Base-by-base conservation (phyloP, 495 filamentous ascomycete species). In the Zalerion maritima region DNA sequence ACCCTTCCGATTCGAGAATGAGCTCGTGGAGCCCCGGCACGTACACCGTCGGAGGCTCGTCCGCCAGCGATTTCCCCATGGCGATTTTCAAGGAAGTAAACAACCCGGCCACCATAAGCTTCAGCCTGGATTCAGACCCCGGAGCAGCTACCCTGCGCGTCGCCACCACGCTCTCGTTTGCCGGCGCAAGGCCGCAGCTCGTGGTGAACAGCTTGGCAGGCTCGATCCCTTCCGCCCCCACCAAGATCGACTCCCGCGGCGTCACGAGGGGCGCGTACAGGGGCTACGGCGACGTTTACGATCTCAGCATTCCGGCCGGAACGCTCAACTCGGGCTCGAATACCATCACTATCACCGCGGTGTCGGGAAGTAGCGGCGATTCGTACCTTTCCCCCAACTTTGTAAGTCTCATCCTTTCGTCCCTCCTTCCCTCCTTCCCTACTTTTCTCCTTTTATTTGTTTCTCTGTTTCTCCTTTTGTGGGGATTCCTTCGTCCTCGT, bases 241-340 rank as follows among this genome's bases (percentile, higher is more conserved):
- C 53, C 2, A 75, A 75, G 50, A 71, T 79, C 19, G 64, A 78
- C 40, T 68, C 60, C 7, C 60, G 73, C 1, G 74, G 74, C 10
- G 63, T 78, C 0, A 79, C 73, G 9, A 50, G 74, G 6, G 74
- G 74, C 0, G 69, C 71, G 1, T 79, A 77, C 34, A 52, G 71
- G 0, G 73, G 74, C 0, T 49, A 57, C 33, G 70, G 71, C 1
- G 70, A 79, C 34, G 59, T 74, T 1, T 79, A 77, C 36, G 58
- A 64, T 25, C 64, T 73, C 13, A 46, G 41, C 5, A 60, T 78
- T 21, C 62, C 71, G 0, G 38, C 59, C 2, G 66, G 68, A 0
- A 68, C 49, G n/a, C 57, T 79, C 25, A 59, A 71, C 6, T 52
- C 43, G 4, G 74, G 73, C 1, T 45, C 35, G 2, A 79, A 79